Evolutionary conservation across 2,329 filamentous ascomycete species (phyloP).

Genomic region (Colletotrichum sp.): DNA sequence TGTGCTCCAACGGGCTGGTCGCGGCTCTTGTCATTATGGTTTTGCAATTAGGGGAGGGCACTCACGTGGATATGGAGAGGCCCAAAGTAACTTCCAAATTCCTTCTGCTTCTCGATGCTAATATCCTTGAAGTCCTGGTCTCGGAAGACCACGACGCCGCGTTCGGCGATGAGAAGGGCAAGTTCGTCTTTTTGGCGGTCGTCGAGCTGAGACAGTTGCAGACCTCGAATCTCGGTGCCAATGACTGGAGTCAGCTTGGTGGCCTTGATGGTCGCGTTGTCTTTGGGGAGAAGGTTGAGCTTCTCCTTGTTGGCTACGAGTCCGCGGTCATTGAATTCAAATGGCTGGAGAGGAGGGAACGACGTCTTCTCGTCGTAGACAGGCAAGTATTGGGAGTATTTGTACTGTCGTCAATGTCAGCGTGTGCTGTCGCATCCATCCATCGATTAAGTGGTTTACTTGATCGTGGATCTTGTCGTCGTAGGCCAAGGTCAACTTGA

Average conservation of each 20-base stretch:
- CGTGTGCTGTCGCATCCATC: too few species aligned
- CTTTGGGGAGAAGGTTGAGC: slow-evolving; percentile 27
- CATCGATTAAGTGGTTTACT: background rate
- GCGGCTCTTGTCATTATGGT: background rate
- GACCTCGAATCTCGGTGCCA: slow-evolving; percentile 44
- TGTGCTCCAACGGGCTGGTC: slow-evolving; percentile 44
- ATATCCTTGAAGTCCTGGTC: slow-evolving; percentile 33
- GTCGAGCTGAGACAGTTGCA: slow-evolving; percentile 42
- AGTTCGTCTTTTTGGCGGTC: slow-evolving; percentile 45
- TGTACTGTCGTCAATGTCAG: slow-evolving; percentile 26
- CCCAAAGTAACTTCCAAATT: slow-evolving; percentile 32
- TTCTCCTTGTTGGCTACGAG: slow-evolving; percentile 34
- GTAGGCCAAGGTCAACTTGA: slow-evolving; percentile 4
- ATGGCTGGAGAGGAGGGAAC: slow-evolving; percentile 32
- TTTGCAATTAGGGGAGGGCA: too few species aligned
- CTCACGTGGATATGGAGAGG: slow-evolving; percentile 38
- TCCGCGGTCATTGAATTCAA: slow-evolving; percentile 34
- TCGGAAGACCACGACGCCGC: slow-evolving; percentile 43
- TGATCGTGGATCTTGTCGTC: background rate
- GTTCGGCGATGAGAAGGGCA: slow-evolving; percentile 44
- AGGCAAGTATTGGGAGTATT: slow-evolving; percentile 35
- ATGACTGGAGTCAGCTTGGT: slow-evolving; percentile 29
- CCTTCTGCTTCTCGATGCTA: slow-evolving; percentile 1
- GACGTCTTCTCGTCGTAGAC: slow-evolving; percentile 35
- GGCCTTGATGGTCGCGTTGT: slow-evolving; percentile 21